Percentiles rank a stretch among this genome's conserved stretches.
Evolutionary conservation across 116 monocot species (phyloP).

Genomic region (Cymodocea nodosa): DNA sequence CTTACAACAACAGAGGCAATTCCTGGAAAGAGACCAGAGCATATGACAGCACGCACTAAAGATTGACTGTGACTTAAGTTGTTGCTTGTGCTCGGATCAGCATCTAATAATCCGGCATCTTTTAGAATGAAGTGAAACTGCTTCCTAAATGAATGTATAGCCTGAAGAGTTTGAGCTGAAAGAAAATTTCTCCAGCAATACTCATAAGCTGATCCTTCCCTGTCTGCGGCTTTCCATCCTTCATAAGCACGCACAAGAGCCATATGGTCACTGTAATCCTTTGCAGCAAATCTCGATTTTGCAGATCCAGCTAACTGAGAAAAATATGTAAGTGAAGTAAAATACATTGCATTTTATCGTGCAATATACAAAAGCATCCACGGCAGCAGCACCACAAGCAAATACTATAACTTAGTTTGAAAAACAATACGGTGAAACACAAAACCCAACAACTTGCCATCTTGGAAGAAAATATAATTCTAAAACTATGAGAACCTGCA

Average conservation of each 20-base stretch:
- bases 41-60: constrained; percentile 88
- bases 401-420: too few relatives aligned
- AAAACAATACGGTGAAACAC: too few relatives aligned
- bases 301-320: constrained; percentile 88
- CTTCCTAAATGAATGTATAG: constrained; percentile 85
- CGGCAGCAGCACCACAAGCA: too few relatives aligned
- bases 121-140: constrained; percentile 91
- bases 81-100: constrained; percentile 41
- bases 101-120: constrained; percentile 69
- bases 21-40: constrained; percentile 86
- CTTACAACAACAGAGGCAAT: constrained; percentile 90
- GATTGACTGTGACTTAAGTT: constrained; percentile 91
- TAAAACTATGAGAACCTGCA: too few relatives aligned
- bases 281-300: constrained; percentile 94
- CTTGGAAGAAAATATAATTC: too few relatives aligned
- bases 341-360: not conserved
- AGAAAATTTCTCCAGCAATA: constrained; percentile 99
- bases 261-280: constrained; percentile 99
- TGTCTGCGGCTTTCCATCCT: constrained; percentile 96
- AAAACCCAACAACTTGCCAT: too few relatives aligned
- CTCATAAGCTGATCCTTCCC: constrained; percentile 94
- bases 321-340: constrained; percentile 1
- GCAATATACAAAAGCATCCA: too few relatives aligned
- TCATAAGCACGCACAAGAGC: constrained; percentile 96
- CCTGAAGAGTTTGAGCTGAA: constrained; percentile 92